phyloP scores from a whole-genome alignment of 2,329 filamentous ascomycete species.

The Phialemoniopsis sp. region DNA sequence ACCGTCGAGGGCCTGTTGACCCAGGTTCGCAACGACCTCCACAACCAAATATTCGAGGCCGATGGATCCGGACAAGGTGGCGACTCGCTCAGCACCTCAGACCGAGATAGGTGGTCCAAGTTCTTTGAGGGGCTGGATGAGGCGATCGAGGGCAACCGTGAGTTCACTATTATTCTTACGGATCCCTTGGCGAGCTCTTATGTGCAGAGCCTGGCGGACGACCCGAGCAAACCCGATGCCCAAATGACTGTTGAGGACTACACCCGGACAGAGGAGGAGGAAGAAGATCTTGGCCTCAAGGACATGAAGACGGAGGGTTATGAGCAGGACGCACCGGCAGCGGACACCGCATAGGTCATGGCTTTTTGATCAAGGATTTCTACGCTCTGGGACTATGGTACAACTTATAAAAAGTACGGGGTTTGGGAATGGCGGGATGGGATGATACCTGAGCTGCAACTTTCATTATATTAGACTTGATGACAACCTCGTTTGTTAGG shows the following conservation, averaged over 20 bases:
- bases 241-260: slow-evolving; percentile 82
- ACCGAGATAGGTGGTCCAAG: slow-evolving; percentile 68
- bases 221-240: slow-evolving; percentile 65
- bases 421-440: too few relatives aligned
- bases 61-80: slow-evolving; percentile 61
- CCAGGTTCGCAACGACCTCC: slow-evolving; percentile 86
- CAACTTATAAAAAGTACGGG: too few relatives aligned
- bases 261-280: slow-evolving; percentile 82
- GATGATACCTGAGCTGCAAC: too few relatives aligned
- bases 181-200: slow-evolving; percentile 93
- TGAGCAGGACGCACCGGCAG: slow-evolving; percentile 44
- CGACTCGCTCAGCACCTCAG: slow-evolving; percentile 67
- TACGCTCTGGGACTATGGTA: too few relatives aligned
- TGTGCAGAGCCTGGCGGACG: slow-evolving; percentile 81
- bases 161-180: slow-evolving; percentile 78
- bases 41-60: slow-evolving; percentile 79
- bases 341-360: too few relatives aligned
- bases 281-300: slow-evolving; percentile 83
- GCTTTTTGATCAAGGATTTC: too few relatives aligned
- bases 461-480: too few relatives aligned
- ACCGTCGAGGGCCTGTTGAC: slow-evolving; percentile 92
- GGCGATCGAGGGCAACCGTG: slow-evolving; percentile 75
- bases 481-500: too few relatives aligned
- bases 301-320: slow-evolving; percentile 96
- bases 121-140: slow-evolving; percentile 77